Conservation (phyloP, 164 flowering plant species). For the Sedum album region DNA sequence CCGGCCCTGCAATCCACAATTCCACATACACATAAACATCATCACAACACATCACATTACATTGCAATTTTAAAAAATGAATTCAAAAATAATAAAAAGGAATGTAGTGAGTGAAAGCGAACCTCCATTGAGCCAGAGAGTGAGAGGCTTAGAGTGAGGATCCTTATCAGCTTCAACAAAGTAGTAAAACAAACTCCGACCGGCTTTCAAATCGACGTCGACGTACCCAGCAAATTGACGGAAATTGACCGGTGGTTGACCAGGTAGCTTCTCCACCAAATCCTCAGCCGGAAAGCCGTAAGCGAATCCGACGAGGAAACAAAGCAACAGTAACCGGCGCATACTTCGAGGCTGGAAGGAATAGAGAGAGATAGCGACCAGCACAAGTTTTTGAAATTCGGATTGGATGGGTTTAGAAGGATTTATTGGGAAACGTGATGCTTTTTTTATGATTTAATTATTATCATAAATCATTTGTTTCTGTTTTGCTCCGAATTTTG, state of each 20-base stretch:
- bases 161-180: slow-evolving; percentile 75
- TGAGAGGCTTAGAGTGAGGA: slow-evolving; percentile 53
- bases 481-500: too few relatives aligned
- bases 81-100: neutral
- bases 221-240: slow-evolving; percentile 85
- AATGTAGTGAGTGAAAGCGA: neutral
- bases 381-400: too few relatives aligned
- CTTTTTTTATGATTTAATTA: neutral
- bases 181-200: slow-evolving; percentile 89
- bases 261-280: slow-evolving; percentile 68
- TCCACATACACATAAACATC: neutral
- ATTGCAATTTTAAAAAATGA: neutral
- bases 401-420: neutral
- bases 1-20: slow-evolving; percentile 60
- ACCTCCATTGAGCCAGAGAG: slow-evolving; percentile 99
- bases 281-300: slow-evolving; percentile 58
- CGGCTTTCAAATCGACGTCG: slow-evolving; percentile 65
- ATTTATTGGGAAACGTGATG: neutral
- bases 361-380: neutral
- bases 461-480: too few relatives aligned
- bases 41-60: neutral
- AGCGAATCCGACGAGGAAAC: neutral
- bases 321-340: neutral
- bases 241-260: slow-evolving; percentile 76
- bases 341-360: neutral